These are phyloP conservation scores for Ogataea paradorogensis DNA, from an alignment of 805 yeast species.

Conservation along the genomic window DNA sequence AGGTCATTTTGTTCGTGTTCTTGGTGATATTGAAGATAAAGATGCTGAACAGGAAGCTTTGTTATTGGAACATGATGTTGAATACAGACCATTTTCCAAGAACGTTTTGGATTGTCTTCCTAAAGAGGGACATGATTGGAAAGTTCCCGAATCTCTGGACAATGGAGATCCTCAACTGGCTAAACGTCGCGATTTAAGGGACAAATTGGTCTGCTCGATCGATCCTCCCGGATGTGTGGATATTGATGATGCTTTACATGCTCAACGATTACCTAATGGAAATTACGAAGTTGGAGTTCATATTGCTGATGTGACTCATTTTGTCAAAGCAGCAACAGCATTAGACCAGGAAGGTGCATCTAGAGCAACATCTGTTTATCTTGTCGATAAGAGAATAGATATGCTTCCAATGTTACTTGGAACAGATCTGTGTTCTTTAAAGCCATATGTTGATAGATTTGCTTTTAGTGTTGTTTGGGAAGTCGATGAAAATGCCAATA, in stretches of 20 bases:
- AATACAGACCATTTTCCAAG: conserved; percentile 91
- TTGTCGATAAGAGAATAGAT: conserved; percentile 97
- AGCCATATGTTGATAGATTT: conserved; percentile 92
- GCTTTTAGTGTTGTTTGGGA: conserved; percentile 98
- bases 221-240: conserved; percentile 99
- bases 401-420: conserved; percentile 96
- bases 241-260: conserved; percentile 97
- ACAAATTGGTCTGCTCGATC: conserved; percentile 86
- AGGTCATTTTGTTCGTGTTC: conserved; percentile 88
- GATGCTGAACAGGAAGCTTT: conserved; percentile 97
- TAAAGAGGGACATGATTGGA: conserved; percentile 90
- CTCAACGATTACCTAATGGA: conserved; percentile 79
- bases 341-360: conserved; percentile 95
- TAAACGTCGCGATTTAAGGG: conserved; percentile 81
- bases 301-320: conserved; percentile 97
- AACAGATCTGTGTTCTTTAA: conserved; percentile 91
- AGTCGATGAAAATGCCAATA: conserved; percentile 79
- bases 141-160: conserved; percentile 65
- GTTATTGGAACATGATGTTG: conserved; percentile 91
- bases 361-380: conserved; percentile 94
- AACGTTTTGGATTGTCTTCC: conserved; percentile 92
- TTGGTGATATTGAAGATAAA: conserved; percentile 88
- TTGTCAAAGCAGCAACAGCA: conserved; percentile 89
- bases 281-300: conserved; percentile 98
- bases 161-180: conserved; percentile 52